A percentile compares a stretch with the other conserved stretches of the same genome.
Conservation (phyloP, 768 basidiomycete genomes). For the Mycena maculata region DNA sequence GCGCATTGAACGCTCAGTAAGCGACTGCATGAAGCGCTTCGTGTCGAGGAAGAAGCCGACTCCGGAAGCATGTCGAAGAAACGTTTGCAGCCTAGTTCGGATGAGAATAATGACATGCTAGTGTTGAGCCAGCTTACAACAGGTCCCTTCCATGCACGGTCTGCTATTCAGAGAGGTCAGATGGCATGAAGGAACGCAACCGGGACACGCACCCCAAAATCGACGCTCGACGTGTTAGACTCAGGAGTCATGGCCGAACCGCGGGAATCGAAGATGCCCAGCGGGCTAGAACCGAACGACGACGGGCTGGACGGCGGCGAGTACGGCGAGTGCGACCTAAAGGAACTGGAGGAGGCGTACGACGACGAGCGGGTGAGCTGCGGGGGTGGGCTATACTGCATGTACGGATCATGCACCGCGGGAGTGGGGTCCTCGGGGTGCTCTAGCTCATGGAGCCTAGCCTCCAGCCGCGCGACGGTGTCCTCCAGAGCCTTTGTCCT, state of each 20-base stretch:
- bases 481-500: constrained; percentile 64
- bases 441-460: constrained; percentile 53
- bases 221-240: constrained; percentile 21
- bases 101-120: constrained; percentile 19
- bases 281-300: constrained; percentile 15
- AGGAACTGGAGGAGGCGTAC: constrained; percentile 32
- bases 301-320: constrained; percentile 53
- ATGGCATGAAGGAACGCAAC: not conserved
- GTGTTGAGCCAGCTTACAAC: constrained; percentile 18
- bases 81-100: constrained; percentile 62
- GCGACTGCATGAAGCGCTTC: constrained; percentile 48
- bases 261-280: constrained; percentile 27
- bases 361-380: constrained; percentile 14
- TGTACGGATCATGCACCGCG: constrained; percentile 35
- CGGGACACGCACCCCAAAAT: constrained; percentile 11
- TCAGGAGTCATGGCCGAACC: constrained; percentile 11
- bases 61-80: constrained; percentile 66
- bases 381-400: constrained; percentile 3
- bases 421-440: constrained; percentile 41
- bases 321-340: constrained; percentile 47
- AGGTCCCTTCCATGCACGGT: constrained; percentile 49
- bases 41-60: constrained; percentile 75
- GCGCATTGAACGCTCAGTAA: constrained; percentile 23
- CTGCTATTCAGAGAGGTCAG: not conserved
- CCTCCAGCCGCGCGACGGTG: constrained; percentile 50